Evolutionary conservation across 371 early-diverging fungal species (phyloP).

Genomic region (Mucor indicus): DNA sequence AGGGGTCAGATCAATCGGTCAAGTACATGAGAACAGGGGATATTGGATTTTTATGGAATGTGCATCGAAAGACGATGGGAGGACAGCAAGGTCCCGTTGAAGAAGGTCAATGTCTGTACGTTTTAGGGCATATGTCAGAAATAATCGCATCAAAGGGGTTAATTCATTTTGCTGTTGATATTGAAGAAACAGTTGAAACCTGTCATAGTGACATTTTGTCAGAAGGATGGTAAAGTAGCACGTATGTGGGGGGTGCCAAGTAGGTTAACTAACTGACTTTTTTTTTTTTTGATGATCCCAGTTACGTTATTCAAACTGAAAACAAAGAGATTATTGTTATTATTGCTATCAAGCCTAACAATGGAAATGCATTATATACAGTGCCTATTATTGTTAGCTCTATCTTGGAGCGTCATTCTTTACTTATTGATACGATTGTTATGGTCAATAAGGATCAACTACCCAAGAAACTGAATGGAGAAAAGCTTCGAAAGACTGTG

Average conservation of each 20-base stretch:
- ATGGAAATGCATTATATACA: slow-evolving; percentile 26
- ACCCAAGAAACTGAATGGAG: slow-evolving; percentile 53
- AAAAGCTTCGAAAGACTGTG: slow-evolving; percentile 48
- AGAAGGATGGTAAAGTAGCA: slow-evolving; percentile 53
- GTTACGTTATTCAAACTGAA: slow-evolving; percentile 46
- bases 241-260: too few relatives aligned
- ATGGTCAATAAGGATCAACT: slow-evolving; percentile 57
- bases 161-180: slow-evolving; percentile 68
- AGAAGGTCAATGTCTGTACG: slow-evolving; percentile 68
- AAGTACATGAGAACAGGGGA: slow-evolving; percentile 80
- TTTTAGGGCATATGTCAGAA: slow-evolving; percentile 67
- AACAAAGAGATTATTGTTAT: slow-evolving; percentile 38
- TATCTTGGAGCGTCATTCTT: slow-evolving; percentile 67
- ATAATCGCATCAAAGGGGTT: slow-evolving; percentile 64
- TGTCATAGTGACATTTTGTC: slow-evolving; percentile 47
- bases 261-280: background rate
- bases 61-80: slow-evolving; percentile 18
- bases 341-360: slow-evolving; percentile 40
- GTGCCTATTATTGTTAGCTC: slow-evolving; percentile 61
- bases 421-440: slow-evolving; percentile 67
- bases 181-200: slow-evolving; percentile 69
- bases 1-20: slow-evolving; percentile 55
- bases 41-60: slow-evolving; percentile 74
- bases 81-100: slow-evolving; percentile 39
- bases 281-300: background rate